A percentile compares a stretch with the other conserved stretches of the same genome.
These are phyloP conservation scores for Penicillium sclerotigenum DNA, from an alignment of 2,329 filamentous ascomycete genomes.

Conservation along the genomic window DNA sequence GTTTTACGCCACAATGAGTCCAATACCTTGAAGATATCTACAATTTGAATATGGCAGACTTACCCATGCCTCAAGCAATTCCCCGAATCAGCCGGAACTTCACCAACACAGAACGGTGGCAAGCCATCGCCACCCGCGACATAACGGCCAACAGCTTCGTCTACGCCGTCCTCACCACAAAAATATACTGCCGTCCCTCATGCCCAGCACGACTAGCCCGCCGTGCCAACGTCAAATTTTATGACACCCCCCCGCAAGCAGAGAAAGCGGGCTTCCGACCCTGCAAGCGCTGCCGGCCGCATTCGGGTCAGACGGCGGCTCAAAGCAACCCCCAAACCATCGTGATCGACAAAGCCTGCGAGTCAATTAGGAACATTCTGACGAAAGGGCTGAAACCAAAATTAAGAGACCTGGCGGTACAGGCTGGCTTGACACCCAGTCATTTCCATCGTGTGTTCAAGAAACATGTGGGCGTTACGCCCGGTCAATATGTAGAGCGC, in stretches of 20 bases:
- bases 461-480: conserved; percentile 50
- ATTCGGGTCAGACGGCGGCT: conserved; percentile 21
- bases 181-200: conserved; percentile 56
- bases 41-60: background rate
- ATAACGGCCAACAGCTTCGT: conserved; percentile 49
- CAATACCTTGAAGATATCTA: background rate
- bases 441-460: conserved; percentile 58
- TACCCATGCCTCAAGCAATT: conserved; percentile 15
- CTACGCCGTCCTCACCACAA: conserved; percentile 56
- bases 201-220: conserved; percentile 57
- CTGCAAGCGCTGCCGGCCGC: conserved; percentile 56
- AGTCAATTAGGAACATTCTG: conserved; percentile 28
- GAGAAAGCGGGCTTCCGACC: conserved; percentile 51
- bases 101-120: conserved; percentile 39
- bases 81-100: conserved; percentile 21
- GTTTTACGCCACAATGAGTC: background rate
- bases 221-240: conserved; percentile 56
- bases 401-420: conserved; percentile 47
- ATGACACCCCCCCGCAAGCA: conserved; percentile 47
- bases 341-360: conserved; percentile 33
- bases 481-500: conserved; percentile 39
- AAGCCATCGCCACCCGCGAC: conserved; percentile 47
- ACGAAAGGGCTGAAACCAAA: conserved; percentile 33
- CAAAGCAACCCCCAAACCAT: conserved; percentile 32
- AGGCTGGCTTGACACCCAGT: conserved; percentile 49